These are phyloP conservation scores for Rhizopogon roseolus DNA, from an alignment of 768 basidiomycete species.

Conservation along the genomic window DNA sequence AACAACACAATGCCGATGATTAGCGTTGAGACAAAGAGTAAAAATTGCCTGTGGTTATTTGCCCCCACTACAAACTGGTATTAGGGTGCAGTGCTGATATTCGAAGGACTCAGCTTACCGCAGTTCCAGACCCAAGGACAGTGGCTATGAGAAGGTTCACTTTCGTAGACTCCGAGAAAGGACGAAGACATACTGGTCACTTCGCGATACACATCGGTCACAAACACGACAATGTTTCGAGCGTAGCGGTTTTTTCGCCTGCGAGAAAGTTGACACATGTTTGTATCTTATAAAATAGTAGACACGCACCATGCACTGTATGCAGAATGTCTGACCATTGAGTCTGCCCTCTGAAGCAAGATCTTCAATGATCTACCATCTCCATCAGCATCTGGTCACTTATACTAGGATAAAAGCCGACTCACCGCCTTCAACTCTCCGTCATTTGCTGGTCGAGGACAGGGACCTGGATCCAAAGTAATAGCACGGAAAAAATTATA, in stretches of 20 bases:
- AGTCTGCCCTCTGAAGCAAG: conserved; percentile 82
- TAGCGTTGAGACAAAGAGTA: conserved; percentile 85
- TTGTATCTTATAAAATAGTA: not conserved
- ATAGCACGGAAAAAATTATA: conserved; percentile 93
- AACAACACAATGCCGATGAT: conserved; percentile 78
- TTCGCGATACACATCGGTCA: conserved; percentile 83
- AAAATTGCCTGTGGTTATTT: conserved; percentile 93
- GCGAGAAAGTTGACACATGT: not conserved
- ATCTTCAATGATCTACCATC: conserved; percentile 79
- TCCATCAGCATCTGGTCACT: not conserved
- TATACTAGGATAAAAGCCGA: conserved; percentile 2
- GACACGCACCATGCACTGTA: conserved; percentile 79
- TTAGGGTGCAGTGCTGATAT: not conserved
- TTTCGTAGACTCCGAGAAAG: not conserved
- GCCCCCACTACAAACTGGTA: conserved; percentile 58
- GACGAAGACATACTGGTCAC: conserved; percentile 74
- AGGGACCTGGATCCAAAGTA: conserved; percentile 84
- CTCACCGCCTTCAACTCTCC: conserved; percentile 83
- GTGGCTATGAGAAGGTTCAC: conserved; percentile 50
- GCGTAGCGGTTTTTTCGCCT: conserved; percentile 86
- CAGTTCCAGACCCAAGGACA: conserved; percentile 99
- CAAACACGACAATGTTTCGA: conserved; percentile 95
- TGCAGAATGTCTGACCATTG: conserved; percentile 96
- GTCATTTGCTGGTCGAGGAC: conserved; percentile 76
- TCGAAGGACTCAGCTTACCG: conserved; percentile 41